A percentile compares a stretch with the other conserved stretches of the same genome.
phyloP scores from a whole-genome alignment of 1,284 basidiomycete genomes.

The Sporisorium sorghi region DNA sequence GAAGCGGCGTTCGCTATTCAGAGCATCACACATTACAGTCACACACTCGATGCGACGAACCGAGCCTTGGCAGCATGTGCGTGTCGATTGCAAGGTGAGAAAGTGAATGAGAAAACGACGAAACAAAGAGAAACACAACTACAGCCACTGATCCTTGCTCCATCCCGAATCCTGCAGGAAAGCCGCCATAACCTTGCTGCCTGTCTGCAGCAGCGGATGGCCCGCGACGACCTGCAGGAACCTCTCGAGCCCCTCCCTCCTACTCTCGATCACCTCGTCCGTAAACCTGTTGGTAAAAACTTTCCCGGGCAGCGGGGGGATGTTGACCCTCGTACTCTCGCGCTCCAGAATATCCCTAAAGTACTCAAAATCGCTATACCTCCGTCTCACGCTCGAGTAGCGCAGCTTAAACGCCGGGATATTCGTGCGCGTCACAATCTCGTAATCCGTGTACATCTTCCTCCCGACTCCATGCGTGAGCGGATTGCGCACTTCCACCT shows the following conservation, averaged over 20 bases:
- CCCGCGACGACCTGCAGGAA: conserved; percentile 97
- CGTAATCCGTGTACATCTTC: conserved; percentile 99
- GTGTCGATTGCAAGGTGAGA: neutral
- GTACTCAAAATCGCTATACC: conserved; percentile 98
- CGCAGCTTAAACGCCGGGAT: conserved; percentile 98
- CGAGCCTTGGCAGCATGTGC: neutral
- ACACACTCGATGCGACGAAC: neutral
- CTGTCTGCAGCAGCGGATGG: conserved; percentile 96
- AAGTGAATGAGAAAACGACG: neutral
- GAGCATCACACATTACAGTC: neutral
- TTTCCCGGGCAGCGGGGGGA: conserved; percentile 95
- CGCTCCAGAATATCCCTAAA: conserved; percentile 98
- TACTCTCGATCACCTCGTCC: conserved; percentile 92
- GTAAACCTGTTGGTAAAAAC: conserved; percentile 80
- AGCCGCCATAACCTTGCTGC: conserved; percentile 94
- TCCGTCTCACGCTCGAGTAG: conserved; percentile 90
- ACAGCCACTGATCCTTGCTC: conserved; percentile 59
- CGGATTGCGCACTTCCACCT: conserved; percentile 96
- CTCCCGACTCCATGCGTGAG: conserved; percentile 84
- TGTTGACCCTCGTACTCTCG: conserved; percentile 95
- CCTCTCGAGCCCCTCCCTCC: conserved; percentile 91
- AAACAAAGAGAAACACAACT: neutral
- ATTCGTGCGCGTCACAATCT: conserved; percentile 97
- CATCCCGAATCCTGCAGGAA: conserved; percentile 80
- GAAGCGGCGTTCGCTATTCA: neutral